phyloP scores from a whole-genome alignment of 345 rosid species.

The Citrus cavaleriei region DNA sequence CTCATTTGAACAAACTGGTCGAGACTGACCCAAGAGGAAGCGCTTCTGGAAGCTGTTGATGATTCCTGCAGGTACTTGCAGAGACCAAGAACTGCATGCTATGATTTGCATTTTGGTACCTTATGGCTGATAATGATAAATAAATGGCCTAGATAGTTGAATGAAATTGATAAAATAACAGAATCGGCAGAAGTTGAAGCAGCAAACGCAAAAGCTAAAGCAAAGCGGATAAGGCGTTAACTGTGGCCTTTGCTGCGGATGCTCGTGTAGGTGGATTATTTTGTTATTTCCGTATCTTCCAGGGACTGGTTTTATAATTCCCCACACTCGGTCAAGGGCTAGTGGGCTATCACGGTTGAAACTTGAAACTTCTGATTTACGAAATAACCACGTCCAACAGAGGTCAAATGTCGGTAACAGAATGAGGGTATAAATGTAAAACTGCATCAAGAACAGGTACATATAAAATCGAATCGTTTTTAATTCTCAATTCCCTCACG shows the following conservation, averaged over 20 bases:
- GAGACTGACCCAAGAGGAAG: slow-evolving; percentile 22
- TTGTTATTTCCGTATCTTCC: neutral
- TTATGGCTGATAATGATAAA: neutral
- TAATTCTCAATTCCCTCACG: neutral
- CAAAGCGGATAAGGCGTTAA: too few relatives aligned
- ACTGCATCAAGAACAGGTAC: neutral
- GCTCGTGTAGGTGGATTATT: too few relatives aligned
- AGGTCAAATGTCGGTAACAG: neutral
- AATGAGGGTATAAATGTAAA: neutral
- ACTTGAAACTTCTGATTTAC: neutral
- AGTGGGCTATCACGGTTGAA: too few relatives aligned
- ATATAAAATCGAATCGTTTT: neutral
- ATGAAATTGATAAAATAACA: neutral
- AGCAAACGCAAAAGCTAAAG: too few relatives aligned
- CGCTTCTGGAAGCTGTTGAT: slow-evolving; percentile 5
- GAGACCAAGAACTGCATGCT: slow-evolving; percentile 30
- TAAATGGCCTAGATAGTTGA: neutral
- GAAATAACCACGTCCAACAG: neutral
- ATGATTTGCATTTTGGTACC: slow-evolving; percentile 35
- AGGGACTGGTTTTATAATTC: neutral
- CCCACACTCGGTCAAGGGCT: neutral
- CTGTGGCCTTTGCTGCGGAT: too few relatives aligned
- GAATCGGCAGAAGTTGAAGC: neutral
- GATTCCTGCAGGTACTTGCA: slow-evolving; percentile 19
- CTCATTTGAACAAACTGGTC: slow-evolving; percentile 33